phyloP scores from a whole-genome alignment of 1,284 basidiomycete species.

The Pterulicium gracile region DNA sequence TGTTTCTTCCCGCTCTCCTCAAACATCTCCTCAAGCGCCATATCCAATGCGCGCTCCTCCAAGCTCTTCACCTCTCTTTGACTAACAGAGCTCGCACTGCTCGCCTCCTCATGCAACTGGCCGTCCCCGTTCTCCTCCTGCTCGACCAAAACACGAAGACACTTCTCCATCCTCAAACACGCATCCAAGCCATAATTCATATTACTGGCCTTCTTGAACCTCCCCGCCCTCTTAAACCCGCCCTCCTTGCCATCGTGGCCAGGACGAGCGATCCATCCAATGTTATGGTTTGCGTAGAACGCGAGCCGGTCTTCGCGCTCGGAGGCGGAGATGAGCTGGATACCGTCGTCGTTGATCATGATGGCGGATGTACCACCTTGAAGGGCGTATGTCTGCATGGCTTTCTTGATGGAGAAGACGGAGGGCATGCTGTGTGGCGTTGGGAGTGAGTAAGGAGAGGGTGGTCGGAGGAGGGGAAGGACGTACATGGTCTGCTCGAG shows the following conservation, averaged over 20 bases:
- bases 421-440: constrained; percentile 52
- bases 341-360: constrained; percentile 71
- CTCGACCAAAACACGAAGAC: constrained; percentile 36
- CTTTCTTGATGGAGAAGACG: constrained; percentile 71
- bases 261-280: constrained; percentile 78
- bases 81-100: constrained; percentile 12
- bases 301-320: constrained; percentile 56
- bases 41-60: constrained; percentile 51
- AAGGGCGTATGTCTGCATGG: constrained; percentile 79
- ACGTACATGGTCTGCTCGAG: constrained; percentile 57
- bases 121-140: constrained; percentile 28
- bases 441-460: constrained; percentile 6
- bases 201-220: constrained; percentile 86
- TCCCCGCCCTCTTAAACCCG: constrained; percentile 75
- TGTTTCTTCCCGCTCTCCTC: constrained; percentile 42
- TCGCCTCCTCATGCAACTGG: background rate
- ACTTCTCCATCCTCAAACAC: constrained; percentile 65
- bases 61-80: constrained; percentile 22
- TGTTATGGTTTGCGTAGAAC: constrained; percentile 74
- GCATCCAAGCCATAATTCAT: constrained; percentile 79
- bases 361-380: constrained; percentile 74
- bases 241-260: constrained; percentile 41
- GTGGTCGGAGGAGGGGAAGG: constrained; percentile 1
- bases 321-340: constrained; percentile 45
- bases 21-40: constrained; percentile 60